Evolutionary conservation across 306 rosid species (phyloP), one percentile per base, ranked within the genome.

Genomic region (Corylus avellana): DNA sequence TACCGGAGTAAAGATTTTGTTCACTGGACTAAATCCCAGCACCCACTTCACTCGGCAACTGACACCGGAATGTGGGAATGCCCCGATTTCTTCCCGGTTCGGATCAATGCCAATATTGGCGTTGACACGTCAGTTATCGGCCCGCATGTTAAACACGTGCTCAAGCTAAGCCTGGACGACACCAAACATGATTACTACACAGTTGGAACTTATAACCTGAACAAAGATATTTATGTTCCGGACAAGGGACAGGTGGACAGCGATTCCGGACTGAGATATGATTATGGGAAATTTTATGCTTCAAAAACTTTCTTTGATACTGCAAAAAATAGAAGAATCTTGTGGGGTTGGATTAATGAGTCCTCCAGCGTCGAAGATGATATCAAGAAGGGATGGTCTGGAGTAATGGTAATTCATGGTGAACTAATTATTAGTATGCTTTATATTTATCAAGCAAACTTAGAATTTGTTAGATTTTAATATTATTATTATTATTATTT

Each of bases 221-320:
- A 58, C 11, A 85, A 78, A 81, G 98, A 94, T 78, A 51, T 42
- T 12, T 94, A 90, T 59, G 74, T 79, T 67, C 97, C 91, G 2
- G 88, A 94, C 76, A 44, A 67, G 1, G 94, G 92, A 17, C 84
- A 86, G 0, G 77, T 82, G 20, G 82, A 84, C 54, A 79, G 73
- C 2, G 71, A 83, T 54, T 10, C 42, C 0, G 91, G 84, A 1
- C 74, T 89, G 55, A 92, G 98, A 81, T 92, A 89, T 53, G 98
- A 94, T 73, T 87, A 92, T 75, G 98, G 98, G 0, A 92, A 94
- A 10, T 94, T 80, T 13, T 92, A 92, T 80, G 97, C 98, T 39
- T 94, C 98, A 4, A 94, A 94, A 82, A 84, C 94, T 0, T 89
- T 92, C 73, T 92, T 81, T 58, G 98, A 92, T 16, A 79, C 75